Evolutionary conservation across 177 flowering plant species (phyloP).

Genomic region (Vitis hybrid): DNA sequence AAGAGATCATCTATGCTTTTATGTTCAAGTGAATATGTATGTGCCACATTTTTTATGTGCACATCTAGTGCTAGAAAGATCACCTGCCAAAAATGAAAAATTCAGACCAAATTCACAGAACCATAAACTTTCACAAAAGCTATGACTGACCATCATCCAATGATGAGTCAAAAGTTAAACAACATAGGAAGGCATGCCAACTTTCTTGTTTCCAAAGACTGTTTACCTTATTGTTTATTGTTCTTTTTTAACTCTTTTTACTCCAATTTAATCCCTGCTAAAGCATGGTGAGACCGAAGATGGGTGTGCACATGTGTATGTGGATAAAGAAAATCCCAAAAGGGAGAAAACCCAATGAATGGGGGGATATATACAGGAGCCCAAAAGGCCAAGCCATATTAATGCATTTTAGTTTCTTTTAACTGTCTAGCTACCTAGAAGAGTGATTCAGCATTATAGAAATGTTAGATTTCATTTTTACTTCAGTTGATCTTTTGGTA

Average conservation of each 20-base stretch:
- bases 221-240: neutral
- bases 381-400: neutral
- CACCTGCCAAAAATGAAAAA: conserved; percentile 45
- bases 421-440: neutral
- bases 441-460: neutral
- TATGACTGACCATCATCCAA: neutral
- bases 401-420: neutral
- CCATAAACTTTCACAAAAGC: neutral
- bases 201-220: neutral
- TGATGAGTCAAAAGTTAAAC: neutral
- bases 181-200: neutral
- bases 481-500: neutral
- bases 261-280: neutral
- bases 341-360: too few species aligned
- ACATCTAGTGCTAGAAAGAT: conserved; percentile 62
- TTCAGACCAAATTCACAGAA: neutral
- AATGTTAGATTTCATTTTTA: neutral
- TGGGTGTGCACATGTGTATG: too few species aligned
- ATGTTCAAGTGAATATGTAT: conserved; percentile 72
- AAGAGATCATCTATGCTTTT: conserved; percentile 55
- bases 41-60: conserved; percentile 49
- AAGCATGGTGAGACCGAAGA: too few species aligned
- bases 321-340: too few species aligned
- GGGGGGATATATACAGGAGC: too few species aligned
- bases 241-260: neutral